Evolutionary conservation across 345 rosid genomes (phyloP), one percentile per base, ranked within the genome.

Genomic region (Gossypioides kirkii): DNA sequence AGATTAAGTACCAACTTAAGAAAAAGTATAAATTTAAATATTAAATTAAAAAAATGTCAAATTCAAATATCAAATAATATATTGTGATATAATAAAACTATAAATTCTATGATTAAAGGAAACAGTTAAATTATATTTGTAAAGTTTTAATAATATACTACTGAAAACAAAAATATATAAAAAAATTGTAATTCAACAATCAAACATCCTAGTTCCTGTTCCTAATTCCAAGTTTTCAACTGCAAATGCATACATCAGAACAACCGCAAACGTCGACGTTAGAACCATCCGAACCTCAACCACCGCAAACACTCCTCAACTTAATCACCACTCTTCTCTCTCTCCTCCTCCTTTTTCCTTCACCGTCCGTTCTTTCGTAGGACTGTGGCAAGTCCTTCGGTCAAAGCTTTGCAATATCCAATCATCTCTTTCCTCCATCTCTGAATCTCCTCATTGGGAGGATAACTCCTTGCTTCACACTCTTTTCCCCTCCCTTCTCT

Each of bases 301-400:
- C 88, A 45, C 91, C 85, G n/a, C 91, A 83, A 67, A 77, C 95
- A 1, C 82, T 90, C 16, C 88, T 88, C 13, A 87, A 88, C 77
- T 74, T 83, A 12, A 82, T 92, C 38, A 76, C 84, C n/a, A 78
- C 74, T 74, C 78, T 88, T n/a, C 85, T 91, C 76, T 89, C 95
- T 11, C 74, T 84, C 67, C 91, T 91, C 70, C 88, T 92, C 23
- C 38, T 86, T 3, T 85, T 26, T 82, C 92, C 13, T 82, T 86
- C 73, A 64, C 81, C 73, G 89, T 88, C 81, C 84, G 72, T 6
- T 87, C 88, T 2, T 90, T 88, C 84, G 50, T 87, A 81, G 91
- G 93, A 17, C 88, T 91, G 77, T 91, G 95, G 95, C 93, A 88
- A 70, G 79, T 84, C 70, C 70, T 91, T 80, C 90, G 88, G 8